A percentile compares a stretch with the other conserved stretches of the same genome.
These are phyloP conservation scores for Aspergillus sclerotioniger DNA, from an alignment of 495 filamentous ascomycete genomes.

Conservation along the genomic window DNA sequence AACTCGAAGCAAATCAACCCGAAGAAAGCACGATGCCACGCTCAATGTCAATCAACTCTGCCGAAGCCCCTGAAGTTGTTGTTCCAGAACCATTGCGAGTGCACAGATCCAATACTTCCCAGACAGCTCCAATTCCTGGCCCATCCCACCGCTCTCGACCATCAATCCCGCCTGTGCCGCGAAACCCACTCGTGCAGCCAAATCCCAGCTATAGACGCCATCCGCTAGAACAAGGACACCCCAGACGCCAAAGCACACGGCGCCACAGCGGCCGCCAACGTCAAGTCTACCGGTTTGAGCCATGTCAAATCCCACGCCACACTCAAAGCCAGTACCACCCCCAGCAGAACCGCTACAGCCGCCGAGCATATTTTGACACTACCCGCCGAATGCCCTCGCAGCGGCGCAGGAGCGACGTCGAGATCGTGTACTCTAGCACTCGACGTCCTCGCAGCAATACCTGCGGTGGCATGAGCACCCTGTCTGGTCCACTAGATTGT, in stretches of 20 bases:
- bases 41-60: conserved; percentile 40
- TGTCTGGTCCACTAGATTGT: conserved; percentile 29
- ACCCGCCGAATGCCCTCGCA: conserved; percentile 20
- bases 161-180: conserved; percentile 33
- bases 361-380: background rate
- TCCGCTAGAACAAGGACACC: conserved; percentile 10
- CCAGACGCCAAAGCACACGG: conserved; percentile 14
- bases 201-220: conserved; percentile 14
- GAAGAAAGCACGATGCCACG: conserved; percentile 15
- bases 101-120: conserved; percentile 34
- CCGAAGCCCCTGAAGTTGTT: conserved; percentile 41
- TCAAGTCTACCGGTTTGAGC: conserved; percentile 33
- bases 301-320: conserved; percentile 25
- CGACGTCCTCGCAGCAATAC: conserved; percentile 40
- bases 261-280: conserved; percentile 14
- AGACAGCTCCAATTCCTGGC: conserved; percentile 21
- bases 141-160: conserved; percentile 10
- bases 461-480: conserved; percentile 22
- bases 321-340: conserved; percentile 31
- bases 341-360: conserved; percentile 17
- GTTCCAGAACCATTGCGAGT: conserved; percentile 27
- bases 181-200: conserved; percentile 15
- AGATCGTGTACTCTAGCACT: conserved; percentile 37
- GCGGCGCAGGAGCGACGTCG: conserved; percentile 33
- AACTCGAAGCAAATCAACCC: background rate